A percentile compares a stretch with the other conserved stretches of the same genome.
Conservation (phyloP, 2,329 filamentous ascomycete genomes). For the Trichoderma asperellum region DNA sequence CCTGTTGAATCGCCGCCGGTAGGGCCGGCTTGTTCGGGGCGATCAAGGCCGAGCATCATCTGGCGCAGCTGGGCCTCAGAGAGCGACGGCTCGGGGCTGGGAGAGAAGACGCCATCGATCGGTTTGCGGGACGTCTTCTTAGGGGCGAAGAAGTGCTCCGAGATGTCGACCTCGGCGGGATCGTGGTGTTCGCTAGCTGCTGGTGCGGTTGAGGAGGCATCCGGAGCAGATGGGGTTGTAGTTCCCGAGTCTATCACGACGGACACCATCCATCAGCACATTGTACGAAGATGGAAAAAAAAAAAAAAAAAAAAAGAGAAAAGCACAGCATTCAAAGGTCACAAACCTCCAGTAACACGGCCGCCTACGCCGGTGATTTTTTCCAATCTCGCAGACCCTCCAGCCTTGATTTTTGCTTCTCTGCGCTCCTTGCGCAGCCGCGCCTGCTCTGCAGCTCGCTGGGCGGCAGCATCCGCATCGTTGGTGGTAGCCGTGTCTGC, state of each 20-base stretch:
- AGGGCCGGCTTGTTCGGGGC: constrained; percentile 34
- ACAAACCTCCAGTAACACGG: constrained; percentile 42
- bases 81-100: constrained; percentile 43
- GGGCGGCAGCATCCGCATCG: constrained; percentile 52
- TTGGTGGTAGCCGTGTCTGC: constrained; percentile 44
- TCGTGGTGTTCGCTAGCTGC: constrained; percentile 48
- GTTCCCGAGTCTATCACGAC: constrained; percentile 25
- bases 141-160: constrained; percentile 70
- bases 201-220: constrained; percentile 36
- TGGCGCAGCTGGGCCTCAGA: constrained; percentile 66
- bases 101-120: constrained; percentile 38
- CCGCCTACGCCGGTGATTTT: constrained; percentile 72
- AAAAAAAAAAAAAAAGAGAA: neutral
- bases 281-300: too few relatives aligned
- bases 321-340: neutral
- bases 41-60: constrained; percentile 64
- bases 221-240: constrained; percentile 33
- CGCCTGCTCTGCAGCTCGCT: constrained; percentile 65
- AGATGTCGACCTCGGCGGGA: constrained; percentile 79
- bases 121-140: constrained; percentile 38
- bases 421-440: constrained; percentile 77
- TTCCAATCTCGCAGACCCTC: constrained; percentile 70
- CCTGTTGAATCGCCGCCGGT: constrained; percentile 41
- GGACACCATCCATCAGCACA: neutral
- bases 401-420: constrained; percentile 76